Base-by-base conservation (phyloP, 2,329 filamentous ascomycete genomes). In the Ophiocordyceps camponoti-saundersi region DNA sequence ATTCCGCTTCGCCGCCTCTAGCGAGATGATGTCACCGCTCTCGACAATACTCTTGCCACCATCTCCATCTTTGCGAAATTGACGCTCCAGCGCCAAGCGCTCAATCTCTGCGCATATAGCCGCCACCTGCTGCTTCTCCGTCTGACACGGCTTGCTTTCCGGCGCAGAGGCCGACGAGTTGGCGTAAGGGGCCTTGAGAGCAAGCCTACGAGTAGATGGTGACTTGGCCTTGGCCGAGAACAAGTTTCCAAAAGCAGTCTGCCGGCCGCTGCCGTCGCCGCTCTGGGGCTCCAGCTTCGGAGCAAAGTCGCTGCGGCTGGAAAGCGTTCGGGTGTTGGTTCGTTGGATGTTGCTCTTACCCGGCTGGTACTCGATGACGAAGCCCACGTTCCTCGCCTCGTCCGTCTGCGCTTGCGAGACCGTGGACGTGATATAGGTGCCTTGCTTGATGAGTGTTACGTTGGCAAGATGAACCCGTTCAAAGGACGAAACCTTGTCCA, bases 401-500 rank as follows among this genome's bases (percentile, higher is more conserved):
- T 95, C 83, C 52, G 78, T 76, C 57, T 95, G 85, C 0, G 79
- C 71, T 1, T 80, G 69, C 1, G 87, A 87, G 6, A 95, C 72
- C 0, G 87, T 92, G 3, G 83, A 90, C 0, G 88, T 95, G 57
- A 98, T 84, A 57, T 96, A 98, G 0, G 86, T 82, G 20, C 92
- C 92, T 50, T 81, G 77, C 57, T 80, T 80, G 54, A 98, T 77
- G 22, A 73, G 72, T 1, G 75, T 72, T 34, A 98, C 69, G 48
- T 86, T 84, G 20, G 75, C 72, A 8, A 96, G 71, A 48, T 84
- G 80, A 15, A 95, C 79, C 8, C 89, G 75, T 64, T 96, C 89
- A 61, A 95, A 96, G 0, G 84, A 88, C 13, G 83, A 82, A 1
- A 98, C 85, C 60, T 96, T 96, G 65, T 96, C 92, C 8, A 88